Conservation (phyloP, 2,329 filamentous ascomycete species). For the Aspergillus sp. region DNA sequence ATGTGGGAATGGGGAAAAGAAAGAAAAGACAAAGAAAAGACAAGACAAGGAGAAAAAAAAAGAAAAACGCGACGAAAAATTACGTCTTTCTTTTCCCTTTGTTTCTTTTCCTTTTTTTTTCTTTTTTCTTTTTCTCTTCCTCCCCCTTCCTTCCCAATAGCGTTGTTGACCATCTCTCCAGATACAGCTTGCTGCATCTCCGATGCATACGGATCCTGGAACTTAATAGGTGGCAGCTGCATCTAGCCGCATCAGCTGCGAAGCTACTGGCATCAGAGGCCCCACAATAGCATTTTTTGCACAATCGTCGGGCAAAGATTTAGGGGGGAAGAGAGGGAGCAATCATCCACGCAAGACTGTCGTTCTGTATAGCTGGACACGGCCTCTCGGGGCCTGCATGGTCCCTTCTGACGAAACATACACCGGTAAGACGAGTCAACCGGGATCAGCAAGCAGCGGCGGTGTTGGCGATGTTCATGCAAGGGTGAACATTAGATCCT, state of each 20-base stretch:
- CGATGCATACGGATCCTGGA: conserved; percentile 19
- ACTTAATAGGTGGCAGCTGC: conserved; percentile 22
- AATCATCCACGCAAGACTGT: background rate
- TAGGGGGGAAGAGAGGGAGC: background rate
- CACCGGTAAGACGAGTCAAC: background rate
- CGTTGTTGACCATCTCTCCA: conserved; percentile 7
- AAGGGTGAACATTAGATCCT: conserved; percentile 18
- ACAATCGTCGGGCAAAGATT: conserved; percentile 1
- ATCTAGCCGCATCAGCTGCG: conserved; percentile 22
- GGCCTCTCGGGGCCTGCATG: background rate
- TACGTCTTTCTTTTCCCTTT: conserved; percentile 7
- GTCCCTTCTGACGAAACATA: background rate
- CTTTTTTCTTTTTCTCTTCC: background rate
- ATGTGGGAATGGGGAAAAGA: background rate
- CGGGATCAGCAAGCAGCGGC: conserved; percentile 10
- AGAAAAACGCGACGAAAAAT: conserved; percentile 18
- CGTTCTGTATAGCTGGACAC: background rate
- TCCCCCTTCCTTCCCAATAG: conserved; percentile 3
- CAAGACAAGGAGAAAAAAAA: background rate
- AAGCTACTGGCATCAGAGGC: conserved; percentile 16
- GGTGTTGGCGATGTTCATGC: conserved; percentile 16
- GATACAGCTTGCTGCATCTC: conserved; percentile 13
- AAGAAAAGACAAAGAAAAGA: background rate
- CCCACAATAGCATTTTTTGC: conserved; percentile 9
- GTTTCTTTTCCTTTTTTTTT: background rate